Conservation (phyloP, 1,284 basidiomycete species). For the Ceratobasidium sp. region DNA sequence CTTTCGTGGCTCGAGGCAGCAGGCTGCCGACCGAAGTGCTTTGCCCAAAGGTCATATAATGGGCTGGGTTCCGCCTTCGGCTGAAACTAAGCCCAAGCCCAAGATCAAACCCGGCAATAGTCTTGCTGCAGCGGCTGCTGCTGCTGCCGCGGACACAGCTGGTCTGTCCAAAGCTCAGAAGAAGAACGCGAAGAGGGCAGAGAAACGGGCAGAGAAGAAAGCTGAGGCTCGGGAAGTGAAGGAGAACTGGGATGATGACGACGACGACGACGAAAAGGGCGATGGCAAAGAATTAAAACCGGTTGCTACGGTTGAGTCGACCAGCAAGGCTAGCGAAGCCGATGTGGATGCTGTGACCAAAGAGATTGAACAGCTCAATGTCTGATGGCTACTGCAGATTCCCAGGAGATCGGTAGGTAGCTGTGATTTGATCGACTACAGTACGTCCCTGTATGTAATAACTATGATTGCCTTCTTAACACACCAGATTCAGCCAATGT, state of each 20-base stretch:
- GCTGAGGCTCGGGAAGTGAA: constrained; percentile 59
- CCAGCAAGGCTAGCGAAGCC: not conserved
- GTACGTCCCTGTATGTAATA: not conserved
- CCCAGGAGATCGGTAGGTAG: not conserved
- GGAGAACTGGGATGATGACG: constrained; percentile 83
- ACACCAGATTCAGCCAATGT: not conserved
- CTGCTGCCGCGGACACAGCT: constrained; percentile 20
- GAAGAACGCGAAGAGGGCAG: constrained; percentile 82
- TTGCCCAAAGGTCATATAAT: constrained; percentile 80
- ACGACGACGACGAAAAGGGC: constrained; percentile 63
- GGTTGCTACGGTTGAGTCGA: not conserved
- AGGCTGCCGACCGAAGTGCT: constrained; percentile 69
- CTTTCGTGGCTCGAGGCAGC: constrained; percentile 81
- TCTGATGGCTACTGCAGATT: not conserved
- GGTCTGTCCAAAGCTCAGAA: constrained; percentile 64
- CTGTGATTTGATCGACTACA: not conserved
- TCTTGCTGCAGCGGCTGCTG: constrained; percentile 15
- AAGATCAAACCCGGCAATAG: constrained; percentile 41
- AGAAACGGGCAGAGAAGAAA: constrained; percentile 66
- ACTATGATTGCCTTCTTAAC: not conserved
- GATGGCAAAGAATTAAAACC: not conserved
- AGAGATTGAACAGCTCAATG: constrained; percentile 40
- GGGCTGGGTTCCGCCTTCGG: constrained; percentile 76
- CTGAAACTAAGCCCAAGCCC: constrained; percentile 52
- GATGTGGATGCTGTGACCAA: constrained; percentile 40